Conservation (phyloP, 2,329 filamentous ascomycete genomes). For the Sclerotinia minor region DNA sequence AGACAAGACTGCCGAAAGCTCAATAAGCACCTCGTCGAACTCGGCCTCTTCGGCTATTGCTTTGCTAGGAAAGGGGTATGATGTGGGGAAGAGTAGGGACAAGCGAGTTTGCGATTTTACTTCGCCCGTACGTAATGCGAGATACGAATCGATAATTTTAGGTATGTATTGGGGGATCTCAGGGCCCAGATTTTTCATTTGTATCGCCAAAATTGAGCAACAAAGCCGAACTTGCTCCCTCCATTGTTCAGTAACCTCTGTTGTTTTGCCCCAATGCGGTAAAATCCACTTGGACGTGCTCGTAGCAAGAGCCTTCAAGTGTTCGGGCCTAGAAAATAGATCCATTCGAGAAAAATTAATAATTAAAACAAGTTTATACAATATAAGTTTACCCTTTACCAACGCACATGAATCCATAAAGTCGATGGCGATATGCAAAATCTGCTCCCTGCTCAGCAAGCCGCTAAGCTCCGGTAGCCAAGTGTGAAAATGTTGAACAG, state of each 20-base stretch:
- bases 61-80: constrained; percentile 84
- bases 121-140: constrained; percentile 64
- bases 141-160: constrained; percentile 87
- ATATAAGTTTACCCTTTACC: constrained; percentile 85
- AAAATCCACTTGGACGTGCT: constrained; percentile 90
- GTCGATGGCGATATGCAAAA: constrained; percentile 85
- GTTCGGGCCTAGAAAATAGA: constrained; percentile 77
- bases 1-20: constrained; percentile 84
- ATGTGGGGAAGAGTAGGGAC: constrained; percentile 84
- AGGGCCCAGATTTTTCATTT: constrained; percentile 74
- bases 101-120: constrained; percentile 62
- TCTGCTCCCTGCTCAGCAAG: constrained; percentile 77
- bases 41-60: constrained; percentile 56
- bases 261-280: constrained; percentile 84
- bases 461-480: constrained; percentile 91
- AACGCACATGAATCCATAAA: constrained; percentile 88
- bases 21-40: constrained; percentile 85
- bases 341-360: constrained; percentile 85
- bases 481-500: constrained; percentile 93
- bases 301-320: constrained; percentile 69
- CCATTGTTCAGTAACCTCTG: constrained; percentile 78
- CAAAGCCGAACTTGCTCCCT: constrained; percentile 90
- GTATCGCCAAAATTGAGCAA: constrained; percentile 86
- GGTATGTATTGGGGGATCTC: constrained; percentile 88
- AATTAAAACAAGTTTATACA: constrained; percentile 91